These are phyloP conservation scores for Pythium periplocum DNA, from an alignment of 352 stramenopile genomes.

Conservation along the genomic window DNA sequence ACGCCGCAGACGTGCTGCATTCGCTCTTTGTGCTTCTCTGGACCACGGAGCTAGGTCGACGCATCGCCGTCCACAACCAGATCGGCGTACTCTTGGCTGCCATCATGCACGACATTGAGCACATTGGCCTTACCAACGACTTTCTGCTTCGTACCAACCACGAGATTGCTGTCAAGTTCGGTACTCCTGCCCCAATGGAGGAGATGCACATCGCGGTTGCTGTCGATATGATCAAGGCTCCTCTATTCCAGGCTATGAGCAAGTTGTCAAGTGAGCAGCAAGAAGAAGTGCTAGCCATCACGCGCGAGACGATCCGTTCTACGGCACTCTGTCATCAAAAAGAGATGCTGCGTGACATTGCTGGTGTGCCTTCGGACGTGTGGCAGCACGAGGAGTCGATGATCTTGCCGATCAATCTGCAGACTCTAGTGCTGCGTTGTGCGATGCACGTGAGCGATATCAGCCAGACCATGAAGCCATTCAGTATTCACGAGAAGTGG, in stretches of 20 bases:
- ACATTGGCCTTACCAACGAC: slow-evolving; percentile 74
- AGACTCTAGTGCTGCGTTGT: slow-evolving; percentile 47
- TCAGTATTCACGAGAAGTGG: slow-evolving; percentile 69
- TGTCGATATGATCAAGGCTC: slow-evolving; percentile 40
- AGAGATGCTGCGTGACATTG: slow-evolving; percentile 55
- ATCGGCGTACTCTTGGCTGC: slow-evolving; percentile 65
- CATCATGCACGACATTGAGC: slow-evolving; percentile 79
- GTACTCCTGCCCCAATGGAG: slow-evolving; percentile 62
- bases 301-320: slow-evolving; percentile 63
- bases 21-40: slow-evolving; percentile 69
- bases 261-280: slow-evolving; percentile 46
- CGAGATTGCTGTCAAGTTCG: slow-evolving; percentile 53
- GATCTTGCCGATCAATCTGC: slow-evolving; percentile 34
- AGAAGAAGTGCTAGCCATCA: slow-evolving; percentile 46
- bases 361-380: slow-evolving; percentile 27
- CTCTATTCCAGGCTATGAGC: slow-evolving; percentile 43
- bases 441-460: slow-evolving; percentile 83
- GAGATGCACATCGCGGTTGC: slow-evolving; percentile 68
- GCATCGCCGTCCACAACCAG: slow-evolving; percentile 61
- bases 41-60: slow-evolving; percentile 41
- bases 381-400: slow-evolving; percentile 28
- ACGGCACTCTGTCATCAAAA: slow-evolving; percentile 80
- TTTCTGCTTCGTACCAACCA: slow-evolving; percentile 75
- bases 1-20: slow-evolving; percentile 77
- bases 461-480: slow-evolving; percentile 82